A percentile compares a stretch with the other conserved stretches of the same genome.
Conservation (phyloP, 345 rosid species). For the Physaria fendleri region DNA sequence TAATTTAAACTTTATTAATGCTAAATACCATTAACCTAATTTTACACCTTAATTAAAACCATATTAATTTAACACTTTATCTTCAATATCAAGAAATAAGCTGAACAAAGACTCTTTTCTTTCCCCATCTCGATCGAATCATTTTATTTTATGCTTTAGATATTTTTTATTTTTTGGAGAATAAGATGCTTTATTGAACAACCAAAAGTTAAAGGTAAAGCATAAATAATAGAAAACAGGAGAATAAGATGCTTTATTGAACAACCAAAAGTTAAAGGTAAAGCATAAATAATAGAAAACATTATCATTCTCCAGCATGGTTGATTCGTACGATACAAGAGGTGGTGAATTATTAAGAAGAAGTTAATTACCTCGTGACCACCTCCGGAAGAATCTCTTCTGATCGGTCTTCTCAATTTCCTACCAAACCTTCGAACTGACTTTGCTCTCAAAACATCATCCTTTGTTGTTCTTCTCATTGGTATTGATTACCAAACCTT, state of each 20-base stretch:
- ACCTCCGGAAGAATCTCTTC: slow-evolving; percentile 81
- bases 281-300: slow-evolving; percentile 1
- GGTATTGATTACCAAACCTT: too few species aligned
- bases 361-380: slow-evolving; percentile 93
- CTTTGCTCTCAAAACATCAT: slow-evolving; percentile 67
- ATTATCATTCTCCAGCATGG: slow-evolving; percentile 15
- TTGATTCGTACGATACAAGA: slow-evolving; percentile 12
- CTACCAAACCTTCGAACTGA: slow-evolving; percentile 67
- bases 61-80: neutral
- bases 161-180: slow-evolving; percentile 2
- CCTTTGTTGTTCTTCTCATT: slow-evolving; percentile 64
- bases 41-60: neutral
- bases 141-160: slow-evolving; percentile 6
- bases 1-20: neutral
- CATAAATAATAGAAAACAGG: too few species aligned
- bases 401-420: slow-evolving; percentile 56
- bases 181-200: slow-evolving; percentile 22
- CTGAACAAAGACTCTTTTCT: neutral
- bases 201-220: slow-evolving; percentile 24
- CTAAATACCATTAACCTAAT: neutral
- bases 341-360: slow-evolving; percentile 11
- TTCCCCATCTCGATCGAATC: slow-evolving; percentile 13
- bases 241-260: slow-evolving; percentile 24
- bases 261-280: slow-evolving; percentile 22
- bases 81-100: slow-evolving; percentile 12